phyloP scores from a whole-genome alignment of 768 basidiomycete species.

The Russula brevipes region DNA sequence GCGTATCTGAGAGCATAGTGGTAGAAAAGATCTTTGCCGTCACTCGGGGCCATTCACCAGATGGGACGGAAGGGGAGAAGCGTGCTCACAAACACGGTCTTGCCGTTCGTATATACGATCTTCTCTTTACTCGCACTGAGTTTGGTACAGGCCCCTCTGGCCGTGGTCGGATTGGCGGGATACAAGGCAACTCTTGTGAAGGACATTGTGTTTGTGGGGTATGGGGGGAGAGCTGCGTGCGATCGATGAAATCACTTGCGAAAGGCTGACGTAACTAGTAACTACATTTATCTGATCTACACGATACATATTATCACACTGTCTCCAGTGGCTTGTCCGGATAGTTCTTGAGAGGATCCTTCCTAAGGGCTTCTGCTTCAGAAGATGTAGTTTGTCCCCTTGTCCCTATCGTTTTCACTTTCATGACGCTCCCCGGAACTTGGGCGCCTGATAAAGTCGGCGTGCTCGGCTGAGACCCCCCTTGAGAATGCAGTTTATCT shows the following conservation, averaged over 20 bases:
- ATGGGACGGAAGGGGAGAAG: neutral
- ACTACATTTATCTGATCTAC: too few relatives aligned
- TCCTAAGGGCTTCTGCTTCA: conserved; percentile 73
- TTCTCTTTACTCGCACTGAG: conserved; percentile 71
- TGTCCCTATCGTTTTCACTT: conserved; percentile 44
- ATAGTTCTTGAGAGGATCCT: conserved; percentile 80
- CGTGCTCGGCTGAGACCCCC: conserved; percentile 29
- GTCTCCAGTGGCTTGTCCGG: conserved; percentile 25
- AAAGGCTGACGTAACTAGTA: neutral
- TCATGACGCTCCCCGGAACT: conserved; percentile 60
- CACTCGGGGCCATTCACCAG: neutral
- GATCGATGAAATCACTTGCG: conserved; percentile 20
- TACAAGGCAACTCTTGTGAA: conserved; percentile 49
- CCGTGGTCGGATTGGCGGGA: conserved; percentile 65
- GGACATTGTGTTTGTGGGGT: conserved; percentile 37
- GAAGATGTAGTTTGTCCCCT: conserved; percentile 44
- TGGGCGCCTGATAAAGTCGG: conserved; percentile 31
- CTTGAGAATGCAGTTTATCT: conserved; percentile 24
- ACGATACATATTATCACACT: neutral
- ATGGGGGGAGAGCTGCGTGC: neutral
- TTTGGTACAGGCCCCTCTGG: conserved; percentile 66
- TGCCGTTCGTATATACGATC: conserved; percentile 81
- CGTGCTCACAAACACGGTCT: conserved; percentile 70
- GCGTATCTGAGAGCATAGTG: conserved; percentile 13
- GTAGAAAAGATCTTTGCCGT: neutral